Percentiles rank a stretch among this genome's conserved stretches.
Conservation (phyloP, 768 basidiomycete species). For the Lanmaoa rubissima region DNA sequence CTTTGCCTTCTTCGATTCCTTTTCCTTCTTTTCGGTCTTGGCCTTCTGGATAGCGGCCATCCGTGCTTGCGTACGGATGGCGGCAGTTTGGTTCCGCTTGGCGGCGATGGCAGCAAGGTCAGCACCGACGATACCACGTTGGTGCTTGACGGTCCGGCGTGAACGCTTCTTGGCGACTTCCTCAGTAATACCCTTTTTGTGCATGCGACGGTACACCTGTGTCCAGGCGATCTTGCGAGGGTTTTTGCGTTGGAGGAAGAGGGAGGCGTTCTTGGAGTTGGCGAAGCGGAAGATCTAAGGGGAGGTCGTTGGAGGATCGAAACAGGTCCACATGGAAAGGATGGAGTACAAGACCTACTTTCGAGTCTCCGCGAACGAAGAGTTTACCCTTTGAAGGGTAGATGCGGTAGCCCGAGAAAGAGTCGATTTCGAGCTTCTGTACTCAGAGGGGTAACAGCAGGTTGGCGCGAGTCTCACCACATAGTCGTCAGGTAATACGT, state of each 20-base stretch:
- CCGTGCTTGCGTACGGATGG: slow-evolving; percentile 77
- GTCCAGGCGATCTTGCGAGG: slow-evolving; percentile 99
- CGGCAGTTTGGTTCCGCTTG: slow-evolving; percentile 88
- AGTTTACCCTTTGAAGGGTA: slow-evolving; percentile 97
- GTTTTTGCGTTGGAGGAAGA: slow-evolving; percentile 99
- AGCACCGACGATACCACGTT: slow-evolving; percentile 97
- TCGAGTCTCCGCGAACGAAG: slow-evolving; percentile 95
- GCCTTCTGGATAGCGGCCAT: slow-evolving; percentile 88
- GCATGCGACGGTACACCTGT: slow-evolving; percentile 89
- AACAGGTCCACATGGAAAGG: neutral
- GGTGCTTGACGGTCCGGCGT: slow-evolving; percentile 94
- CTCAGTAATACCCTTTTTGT: slow-evolving; percentile 99
- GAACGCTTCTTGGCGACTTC: slow-evolving; percentile 99
- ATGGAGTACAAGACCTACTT: slow-evolving; percentile 48
- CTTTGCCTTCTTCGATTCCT: slow-evolving; percentile 89
- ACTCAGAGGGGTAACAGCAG: slow-evolving; percentile 12
- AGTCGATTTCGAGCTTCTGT: slow-evolving; percentile 98
- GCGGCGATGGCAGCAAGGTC: slow-evolving; percentile 90
- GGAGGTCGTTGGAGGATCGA: neutral
- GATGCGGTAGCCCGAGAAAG: slow-evolving; percentile 96
- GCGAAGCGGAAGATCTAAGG: slow-evolving; percentile 92
- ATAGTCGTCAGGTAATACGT: slow-evolving; percentile 7
- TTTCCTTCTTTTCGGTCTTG: slow-evolving; percentile 95
- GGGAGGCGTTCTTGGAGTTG: slow-evolving; percentile 88
- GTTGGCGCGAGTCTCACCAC: neutral